Evolutionary conservation across 2,329 filamentous ascomycete species (phyloP).

Genomic region (Penicillium polonicum): DNA sequence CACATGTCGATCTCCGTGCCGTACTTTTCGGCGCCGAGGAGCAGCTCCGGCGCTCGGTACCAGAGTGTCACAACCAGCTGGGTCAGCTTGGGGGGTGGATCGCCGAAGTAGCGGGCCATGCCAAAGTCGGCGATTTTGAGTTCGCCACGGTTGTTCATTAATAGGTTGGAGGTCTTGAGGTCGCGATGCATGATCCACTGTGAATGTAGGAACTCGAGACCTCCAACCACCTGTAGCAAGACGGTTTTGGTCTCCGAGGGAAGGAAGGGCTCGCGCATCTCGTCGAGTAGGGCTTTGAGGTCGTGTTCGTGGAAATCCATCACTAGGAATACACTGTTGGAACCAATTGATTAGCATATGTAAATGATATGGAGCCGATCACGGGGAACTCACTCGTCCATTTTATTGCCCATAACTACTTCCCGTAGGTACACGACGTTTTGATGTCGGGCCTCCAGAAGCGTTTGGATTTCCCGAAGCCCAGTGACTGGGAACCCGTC

Average conservation of each 20-base stretch:
- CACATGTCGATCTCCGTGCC: constrained; percentile 82
- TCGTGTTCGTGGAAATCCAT: constrained; percentile 99
- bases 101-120: constrained; percentile 87
- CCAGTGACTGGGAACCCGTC: constrained; percentile 93
- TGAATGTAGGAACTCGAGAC: constrained; percentile 79
- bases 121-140: constrained; percentile 98
- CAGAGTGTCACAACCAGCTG: constrained; percentile 94
- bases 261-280: constrained; percentile 91
- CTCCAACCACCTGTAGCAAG: constrained; percentile 75
- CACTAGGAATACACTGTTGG: constrained; percentile 77
- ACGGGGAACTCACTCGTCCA: constrained; percentile 53
- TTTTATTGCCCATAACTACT: constrained; percentile 71
- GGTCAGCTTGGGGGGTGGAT: constrained; percentile 76
- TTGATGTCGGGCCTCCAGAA: constrained; percentile 74
- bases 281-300: constrained; percentile 85
- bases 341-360: not conserved
- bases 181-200: constrained; percentile 92
- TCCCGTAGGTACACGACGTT: constrained; percentile 83
- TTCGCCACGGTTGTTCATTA: constrained; percentile 91
- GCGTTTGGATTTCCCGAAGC: constrained; percentile 86
- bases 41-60: constrained; percentile 89
- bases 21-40: constrained; percentile 78
- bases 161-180: constrained; percentile 88
- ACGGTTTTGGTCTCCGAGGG: constrained; percentile 91
- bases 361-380: not conserved